Percentiles rank a stretch among this genome's conserved stretches.
Evolutionary conservation across 352 stramenopile species (phyloP).

Genomic region (Phytophthora brassicae): DNA sequence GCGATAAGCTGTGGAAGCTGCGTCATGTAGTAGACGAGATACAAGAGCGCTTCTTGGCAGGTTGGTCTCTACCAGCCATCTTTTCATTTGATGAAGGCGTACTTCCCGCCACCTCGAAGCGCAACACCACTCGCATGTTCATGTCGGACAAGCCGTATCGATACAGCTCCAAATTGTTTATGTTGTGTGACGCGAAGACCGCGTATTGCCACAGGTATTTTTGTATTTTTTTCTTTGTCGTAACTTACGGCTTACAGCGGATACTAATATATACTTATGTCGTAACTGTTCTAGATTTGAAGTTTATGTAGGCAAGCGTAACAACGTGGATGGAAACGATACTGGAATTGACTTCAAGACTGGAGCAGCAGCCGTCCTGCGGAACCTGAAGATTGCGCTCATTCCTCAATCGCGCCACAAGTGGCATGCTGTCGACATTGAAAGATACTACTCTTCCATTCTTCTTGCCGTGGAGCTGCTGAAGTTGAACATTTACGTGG

Average conservation of each 20-base stretch:
- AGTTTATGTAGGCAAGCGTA: conserved; percentile 10
- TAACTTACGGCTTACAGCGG: neutral
- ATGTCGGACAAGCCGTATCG: conserved; percentile 40
- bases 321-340: neutral
- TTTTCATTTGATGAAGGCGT: conserved; percentile 36
- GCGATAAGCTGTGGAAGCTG: conserved; percentile 28
- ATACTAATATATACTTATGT: neutral
- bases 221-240: conserved; percentile 13
- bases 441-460: neutral
- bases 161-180: conserved; percentile 36
- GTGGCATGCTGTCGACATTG: neutral
- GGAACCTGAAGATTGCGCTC: neutral
- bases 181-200: conserved; percentile 25
- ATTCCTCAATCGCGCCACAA: neutral
- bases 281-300: conserved; percentile 16
- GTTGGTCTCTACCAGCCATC: conserved; percentile 4
- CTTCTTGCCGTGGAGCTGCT: neutral
- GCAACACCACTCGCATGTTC: conserved; percentile 37
- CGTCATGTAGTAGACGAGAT: conserved; percentile 6
- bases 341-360: neutral
- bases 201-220: conserved; percentile 20
- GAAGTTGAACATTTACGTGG: neutral
- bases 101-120: conserved; percentile 22
- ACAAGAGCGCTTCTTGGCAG: conserved; percentile 8
- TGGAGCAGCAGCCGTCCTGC: neutral